Evolutionary conservation across 345 rosid species (phyloP), one percentile per base, ranked within the genome.

Genomic region (Eucalyptus lansdowneana): DNA sequence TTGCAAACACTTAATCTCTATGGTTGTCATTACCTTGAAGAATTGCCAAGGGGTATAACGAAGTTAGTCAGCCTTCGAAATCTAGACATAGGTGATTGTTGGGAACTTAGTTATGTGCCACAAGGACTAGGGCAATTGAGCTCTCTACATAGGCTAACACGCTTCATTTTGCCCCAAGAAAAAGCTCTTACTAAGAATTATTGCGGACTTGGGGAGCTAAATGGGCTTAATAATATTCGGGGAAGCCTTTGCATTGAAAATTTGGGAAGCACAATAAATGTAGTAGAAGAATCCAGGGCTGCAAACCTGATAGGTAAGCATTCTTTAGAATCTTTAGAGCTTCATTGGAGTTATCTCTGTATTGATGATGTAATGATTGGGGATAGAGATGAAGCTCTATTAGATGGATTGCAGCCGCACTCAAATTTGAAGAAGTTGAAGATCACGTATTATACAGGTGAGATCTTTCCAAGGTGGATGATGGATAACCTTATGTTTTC

Each of bases 391-490:
- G 62, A 56, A 56, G 29, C 13, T 4, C 62, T 56, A 56, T 56
- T 56, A 56, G 29, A 56, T 56, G 62, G 62, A 56, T 24, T 56
- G 62, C 11, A 11, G 29, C 62, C 62, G 3, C 29, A 24, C 72
- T 2, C 40, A 2, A 31, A 67, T n/a, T 5, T 67, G 3, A 3
- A 31, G 4, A 8, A 15, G 6, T n/a, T 67, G 80, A 67, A 0
- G 40, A 67, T 67, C 5, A 1, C 5, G 3, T 0, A 9, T 7
- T 67, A 67, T 31, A 31, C 8, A 2, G 80, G 40, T 0, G 40
- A 14, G 80, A 67, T 19, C 21, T 65, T n/a, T 31, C 80, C 22
- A 67, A n/a, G 80, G 21, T 67, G 80, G 80, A 67, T 15, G 80
- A 67, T 1, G 6, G 11, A 67, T 65, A 60, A 11, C n/a, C n/a